Evolutionary conservation across 805 yeast species (phyloP).

Genomic region (Saturnispora quitensis): DNA sequence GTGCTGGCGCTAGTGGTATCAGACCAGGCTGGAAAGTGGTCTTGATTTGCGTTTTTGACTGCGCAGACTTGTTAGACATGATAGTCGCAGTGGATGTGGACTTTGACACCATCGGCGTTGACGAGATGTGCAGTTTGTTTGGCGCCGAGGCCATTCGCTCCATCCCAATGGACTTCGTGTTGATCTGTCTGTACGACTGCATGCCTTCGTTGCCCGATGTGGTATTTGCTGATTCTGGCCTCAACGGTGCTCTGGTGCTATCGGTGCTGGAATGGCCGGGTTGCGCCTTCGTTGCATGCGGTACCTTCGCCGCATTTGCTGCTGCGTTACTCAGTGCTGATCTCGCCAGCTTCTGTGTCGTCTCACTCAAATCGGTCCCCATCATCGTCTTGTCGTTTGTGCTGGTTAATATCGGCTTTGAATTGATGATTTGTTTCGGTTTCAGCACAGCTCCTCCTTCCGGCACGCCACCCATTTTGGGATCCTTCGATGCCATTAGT

Average conservation of each 20-base stretch:
- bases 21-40: slow-evolving; percentile 5
- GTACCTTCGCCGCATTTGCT: neutral
- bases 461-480: neutral
- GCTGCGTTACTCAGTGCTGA: slow-evolving; percentile 4
- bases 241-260: neutral
- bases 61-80: neutral
- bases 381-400: neutral
- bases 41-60: neutral
- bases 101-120: neutral
- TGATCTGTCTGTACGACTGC: slow-evolving; percentile 29
- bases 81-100: slow-evolving; percentile 1
- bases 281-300: neutral
- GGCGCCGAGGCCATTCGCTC: neutral
- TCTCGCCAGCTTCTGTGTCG: slow-evolving; percentile 5
- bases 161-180: neutral
- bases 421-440: neutral
- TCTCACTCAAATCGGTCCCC: slow-evolving; percentile 5
- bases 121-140: neutral
- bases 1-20: slow-evolving; percentile 7
- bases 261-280: neutral
- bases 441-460: neutral
- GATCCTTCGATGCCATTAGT: neutral
- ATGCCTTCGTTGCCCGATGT: neutral
- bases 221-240: neutral
- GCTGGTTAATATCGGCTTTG: neutral